Base-by-base conservation (phyloP, 352 stramenopile genomes). In the Phytophthora quininea region DNA sequence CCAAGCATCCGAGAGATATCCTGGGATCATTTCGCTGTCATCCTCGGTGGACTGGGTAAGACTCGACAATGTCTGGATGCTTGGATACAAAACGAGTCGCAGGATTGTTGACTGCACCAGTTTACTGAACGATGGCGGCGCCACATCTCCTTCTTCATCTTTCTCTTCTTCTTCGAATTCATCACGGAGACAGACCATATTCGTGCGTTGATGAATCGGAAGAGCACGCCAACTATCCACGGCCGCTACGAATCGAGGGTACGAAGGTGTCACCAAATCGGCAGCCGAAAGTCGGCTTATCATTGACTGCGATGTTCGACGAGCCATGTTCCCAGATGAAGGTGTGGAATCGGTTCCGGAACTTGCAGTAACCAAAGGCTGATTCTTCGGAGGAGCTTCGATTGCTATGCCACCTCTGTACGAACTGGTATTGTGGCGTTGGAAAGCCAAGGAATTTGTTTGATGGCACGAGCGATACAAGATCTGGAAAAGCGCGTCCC, bases 401-500 rank as follows among this genome's bases (percentile, higher is more conserved):
- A n/a, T n/a, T 8, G 40, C 32, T 24, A 56, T 11, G 15, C 40
- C 11, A 54, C 15, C 27, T 40, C 2, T 42, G 15, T 47, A 3
- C 4, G 59, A 19, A 9, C 50, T 54, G 35, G 7, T 61, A 19
- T 37, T 55, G 5, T 67, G 62, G 19, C 49, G 62, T 54, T 53
- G 65, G 47, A 67, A 76, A 48, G 29, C 32, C 8, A 62, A 14
- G 0, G 76, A 83, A 29, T 56, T 77, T 3, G 68, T 75, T 24
- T 59, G 57, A 38, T 75, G 54, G 3, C 61, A 62, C 7, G 61
- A 74, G 0, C 69, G 67, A n/a, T 84, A 48, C 2, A 89, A 37
- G 14, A 84, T 73, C 15, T 82, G 69, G n/a, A 84, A 77, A 2
- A 91, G 50, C 9, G 64, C 72, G 57, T 89, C 77, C 82, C 82